Conservation (phyloP, 2,329 filamentous ascomycete species). For the Zymoseptoria ardabiliae region DNA sequence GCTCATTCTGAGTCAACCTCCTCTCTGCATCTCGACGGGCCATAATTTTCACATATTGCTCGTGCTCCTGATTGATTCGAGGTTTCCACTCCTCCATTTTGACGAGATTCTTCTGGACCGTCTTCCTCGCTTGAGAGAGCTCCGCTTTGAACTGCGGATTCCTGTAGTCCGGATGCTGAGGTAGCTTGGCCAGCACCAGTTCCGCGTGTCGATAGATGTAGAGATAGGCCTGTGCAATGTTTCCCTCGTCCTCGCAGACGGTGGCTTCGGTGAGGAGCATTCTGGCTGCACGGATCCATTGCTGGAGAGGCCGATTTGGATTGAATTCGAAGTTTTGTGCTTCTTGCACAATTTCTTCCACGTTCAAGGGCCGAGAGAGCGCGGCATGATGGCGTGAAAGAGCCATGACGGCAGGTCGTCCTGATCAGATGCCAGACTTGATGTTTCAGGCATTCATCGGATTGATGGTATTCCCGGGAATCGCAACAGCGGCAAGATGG, state of each 20-base stretch:
- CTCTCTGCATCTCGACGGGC: slow-evolving; percentile 32
- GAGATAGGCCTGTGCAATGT: slow-evolving; percentile 81
- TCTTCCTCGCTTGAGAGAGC: slow-evolving; percentile 51
- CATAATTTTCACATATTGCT: slow-evolving; percentile 55
- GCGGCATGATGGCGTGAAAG: slow-evolving; percentile 24
- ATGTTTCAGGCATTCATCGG: background rate
- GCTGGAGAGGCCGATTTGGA: slow-evolving; percentile 59
- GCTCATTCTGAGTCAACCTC: slow-evolving; percentile 17
- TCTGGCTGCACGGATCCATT: slow-evolving; percentile 25
- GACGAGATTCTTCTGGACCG: slow-evolving; percentile 57
- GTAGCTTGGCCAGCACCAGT: slow-evolving; percentile 70
- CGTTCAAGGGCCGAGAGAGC: slow-evolving; percentile 37
- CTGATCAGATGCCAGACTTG: background rate
- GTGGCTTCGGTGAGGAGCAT: slow-evolving; percentile 54
- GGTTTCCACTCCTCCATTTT: slow-evolving; percentile 75
- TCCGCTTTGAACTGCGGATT: slow-evolving; percentile 51
- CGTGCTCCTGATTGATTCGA: slow-evolving; percentile 62
- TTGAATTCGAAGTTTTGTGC: slow-evolving; percentile 80
- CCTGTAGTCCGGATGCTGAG: slow-evolving; percentile 67
- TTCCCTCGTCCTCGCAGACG: slow-evolving; percentile 78
- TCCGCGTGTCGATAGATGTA: slow-evolving; percentile 84
- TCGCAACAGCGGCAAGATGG: background rate
- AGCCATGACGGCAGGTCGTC: slow-evolving; percentile 16
- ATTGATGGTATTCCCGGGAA: background rate
- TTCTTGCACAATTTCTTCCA: slow-evolving; percentile 68